These are phyloP conservation scores for Pseudozyma hubeiensis DNA, from an alignment of 1,284 basidiomycete species.

Conservation along the genomic window DNA sequence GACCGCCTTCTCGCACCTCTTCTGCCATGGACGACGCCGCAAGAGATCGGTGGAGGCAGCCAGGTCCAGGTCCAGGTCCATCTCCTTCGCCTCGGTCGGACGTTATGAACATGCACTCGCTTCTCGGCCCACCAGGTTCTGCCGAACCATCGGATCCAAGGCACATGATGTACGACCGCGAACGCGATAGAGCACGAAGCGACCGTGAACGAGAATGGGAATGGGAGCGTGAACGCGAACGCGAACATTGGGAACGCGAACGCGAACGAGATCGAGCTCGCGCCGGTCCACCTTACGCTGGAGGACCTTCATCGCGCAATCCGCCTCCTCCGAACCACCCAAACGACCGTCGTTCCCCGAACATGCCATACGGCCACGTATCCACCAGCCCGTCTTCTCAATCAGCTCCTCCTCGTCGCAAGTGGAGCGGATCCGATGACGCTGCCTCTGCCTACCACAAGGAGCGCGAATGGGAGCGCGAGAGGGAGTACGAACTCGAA, in stretches of 20 bases:
- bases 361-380: conserved; percentile 23
- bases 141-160: conserved; percentile 22
- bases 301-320: conserved; percentile 28
- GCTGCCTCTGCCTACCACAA: conserved; percentile 34
- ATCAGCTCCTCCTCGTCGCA: conserved; percentile 46
- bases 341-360: conserved; percentile 30
- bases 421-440: conserved; percentile 58
- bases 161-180: conserved; percentile 38
- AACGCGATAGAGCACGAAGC: conserved; percentile 24
- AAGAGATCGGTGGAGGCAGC: conserved; percentile 36
- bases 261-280: conserved; percentile 32
- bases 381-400: conserved; percentile 40
- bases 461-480: conserved; percentile 49
- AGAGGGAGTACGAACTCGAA: conserved; percentile 46
- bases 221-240: conserved; percentile 27
- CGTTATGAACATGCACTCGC: conserved; percentile 59
- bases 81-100: conserved; percentile 36
- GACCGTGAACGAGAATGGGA: conserved; percentile 38
- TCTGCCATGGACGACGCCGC: conserved; percentile 31
- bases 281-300: conserved; percentile 15
- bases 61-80: conserved; percentile 10
- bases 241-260: conserved; percentile 31
- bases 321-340: conserved; percentile 24
- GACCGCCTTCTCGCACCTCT: conserved; percentile 35
- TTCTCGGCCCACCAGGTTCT: conserved; percentile 44